These are phyloP conservation scores for Colletotrichum karsti DNA, from an alignment of 2,329 filamentous ascomycete genomes.

Conservation along the genomic window DNA sequence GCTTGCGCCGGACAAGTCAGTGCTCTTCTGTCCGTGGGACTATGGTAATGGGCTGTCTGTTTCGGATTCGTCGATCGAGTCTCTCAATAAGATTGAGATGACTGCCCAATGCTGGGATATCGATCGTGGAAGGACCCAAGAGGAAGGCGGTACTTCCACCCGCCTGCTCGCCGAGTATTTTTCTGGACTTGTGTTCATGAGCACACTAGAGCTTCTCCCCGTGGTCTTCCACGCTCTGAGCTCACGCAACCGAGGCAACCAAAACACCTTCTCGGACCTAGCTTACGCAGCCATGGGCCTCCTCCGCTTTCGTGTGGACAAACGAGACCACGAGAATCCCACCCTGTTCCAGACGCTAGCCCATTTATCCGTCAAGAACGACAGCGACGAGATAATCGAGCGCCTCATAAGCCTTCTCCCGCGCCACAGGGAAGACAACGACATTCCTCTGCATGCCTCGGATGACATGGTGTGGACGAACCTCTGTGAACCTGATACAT, in stretches of 20 bases:
- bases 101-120: background rate
- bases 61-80: background rate
- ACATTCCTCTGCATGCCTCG: background rate
- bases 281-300: background rate
- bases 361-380: background rate
- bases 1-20: background rate
- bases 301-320: background rate
- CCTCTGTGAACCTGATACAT: background rate
- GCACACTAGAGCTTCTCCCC: background rate
- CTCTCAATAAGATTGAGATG: background rate
- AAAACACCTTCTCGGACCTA: background rate
- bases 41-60: background rate
- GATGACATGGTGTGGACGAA: background rate
- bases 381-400: background rate
- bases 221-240: background rate
- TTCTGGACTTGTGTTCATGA: background rate
- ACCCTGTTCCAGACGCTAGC: background rate
- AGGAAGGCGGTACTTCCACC: background rate
- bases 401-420: background rate
- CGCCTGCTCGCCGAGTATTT: background rate
- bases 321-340: background rate
- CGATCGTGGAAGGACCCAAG: background rate
- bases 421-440: fast-evolving
- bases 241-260: background rate
- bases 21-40: background rate